phyloP scores from a whole-genome alignment of 257 asterid species.

The Cinchona pubescens region DNA sequence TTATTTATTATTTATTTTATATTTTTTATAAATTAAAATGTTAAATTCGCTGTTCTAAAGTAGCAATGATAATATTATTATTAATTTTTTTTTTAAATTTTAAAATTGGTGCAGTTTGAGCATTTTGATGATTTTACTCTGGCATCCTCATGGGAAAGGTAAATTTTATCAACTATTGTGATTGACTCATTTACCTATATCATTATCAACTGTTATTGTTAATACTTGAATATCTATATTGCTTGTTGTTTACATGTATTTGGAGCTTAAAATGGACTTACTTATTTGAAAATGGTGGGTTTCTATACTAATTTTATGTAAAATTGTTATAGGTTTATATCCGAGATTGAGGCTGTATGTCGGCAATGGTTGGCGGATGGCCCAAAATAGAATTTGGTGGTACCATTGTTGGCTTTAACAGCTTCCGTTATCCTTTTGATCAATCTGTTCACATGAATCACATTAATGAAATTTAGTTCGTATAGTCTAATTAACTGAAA shows the following conservation, averaged over 20 bases:
- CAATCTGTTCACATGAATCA: background rate
- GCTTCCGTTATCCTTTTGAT: background rate
- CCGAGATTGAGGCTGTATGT: conserved; percentile 87
- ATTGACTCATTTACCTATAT: background rate
- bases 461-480: background rate
- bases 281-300: background rate
- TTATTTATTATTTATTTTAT: background rate
- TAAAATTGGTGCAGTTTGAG: conserved; percentile 62
- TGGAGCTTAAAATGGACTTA: background rate
- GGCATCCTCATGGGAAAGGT: conserved; percentile 97
- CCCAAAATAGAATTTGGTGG: conserved; percentile 71
- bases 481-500: background rate
- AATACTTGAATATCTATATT: background rate
- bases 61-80: too few species aligned
- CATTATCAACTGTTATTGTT: too few species aligned
- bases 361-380: conserved; percentile 88
- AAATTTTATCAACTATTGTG: background rate
- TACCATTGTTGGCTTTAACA: conserved; percentile 27
- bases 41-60: background rate
- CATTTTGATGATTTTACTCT: conserved; percentile 89
- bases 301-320: background rate
- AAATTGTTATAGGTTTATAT: conserved; percentile 60
- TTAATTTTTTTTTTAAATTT: background rate
- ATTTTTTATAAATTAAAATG: background rate
- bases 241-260: background rate